Base-by-base conservation (phyloP, 192 early-diverging fungal genomes). In the Spinellus fusiger region DNA sequence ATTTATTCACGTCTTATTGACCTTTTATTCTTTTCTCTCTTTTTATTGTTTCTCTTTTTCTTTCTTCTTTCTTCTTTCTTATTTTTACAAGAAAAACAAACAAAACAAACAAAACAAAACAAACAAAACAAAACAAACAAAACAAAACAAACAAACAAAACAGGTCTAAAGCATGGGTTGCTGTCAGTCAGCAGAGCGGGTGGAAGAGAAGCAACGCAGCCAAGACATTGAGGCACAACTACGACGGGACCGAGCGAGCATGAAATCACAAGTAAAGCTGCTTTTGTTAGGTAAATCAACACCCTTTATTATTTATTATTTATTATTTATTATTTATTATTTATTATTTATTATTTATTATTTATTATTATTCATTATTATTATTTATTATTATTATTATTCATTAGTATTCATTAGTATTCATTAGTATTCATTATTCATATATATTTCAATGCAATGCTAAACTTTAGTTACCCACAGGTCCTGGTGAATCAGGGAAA, bases 401-500 rank as follows among this genome's bases (percentile, higher is more conserved):
- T 13, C 62, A 27, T 13, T 38, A 56, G 28, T 54, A 66, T 9
- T 20, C 32, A 65, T 12, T 35, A 29, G 58, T 23, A 51, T 51
- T 5, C 7, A 20, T 51, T 51, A 7, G 9, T 51, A 51, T 10
- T 27, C 20, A 20, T 8, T 51, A 20, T 35, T 15, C 7, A 59
- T 3, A 44, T 7, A 59, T 3, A 59, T 37, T 27, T 3, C 12
- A 12, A 13, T n/a, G 3, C 38, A 60, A 59, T 44, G 5, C 28
- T 70, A 25, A 18, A 27, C 68, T 4, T 40, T 59, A 6, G 38
- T 27, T 22, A 28, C 49, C 50, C 37, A 54, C 64, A 90, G 91
- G 90, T 68, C 92, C 95, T 35, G 95, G 95, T 64, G 95, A 98
- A 76, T 96, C 95, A 8, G 95, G 95, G 54, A 98, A 98, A 77